These are phyloP conservation scores for Camelina sativa DNA, from an alignment of 345 rosid genomes.

Conservation along the genomic window DNA sequence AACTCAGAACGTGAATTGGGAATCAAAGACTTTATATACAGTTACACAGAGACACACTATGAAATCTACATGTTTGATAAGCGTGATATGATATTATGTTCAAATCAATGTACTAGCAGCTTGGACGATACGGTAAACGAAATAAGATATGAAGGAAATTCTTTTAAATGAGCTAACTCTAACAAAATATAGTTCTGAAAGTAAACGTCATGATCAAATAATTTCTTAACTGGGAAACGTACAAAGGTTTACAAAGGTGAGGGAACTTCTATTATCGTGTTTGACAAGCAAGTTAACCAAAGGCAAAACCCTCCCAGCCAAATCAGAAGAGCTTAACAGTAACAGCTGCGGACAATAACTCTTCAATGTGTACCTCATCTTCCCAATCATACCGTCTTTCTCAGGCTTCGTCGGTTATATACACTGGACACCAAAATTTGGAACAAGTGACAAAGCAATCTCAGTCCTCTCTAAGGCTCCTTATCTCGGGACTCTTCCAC, in stretches of 20 bases:
- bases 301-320: slow-evolving; percentile 26
- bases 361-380: slow-evolving; percentile 3
- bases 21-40: no score
- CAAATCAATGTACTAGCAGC: no score
- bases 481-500: slow-evolving; percentile 67
- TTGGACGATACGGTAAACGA: neutral
- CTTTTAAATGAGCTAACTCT: neutral
- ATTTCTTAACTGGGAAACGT: slow-evolving; percentile 11
- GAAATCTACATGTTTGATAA: no score
- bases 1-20: no score
- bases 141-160: neutral
- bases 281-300: slow-evolving; percentile 33
- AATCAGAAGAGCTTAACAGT: slow-evolving; percentile 17
- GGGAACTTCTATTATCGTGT: slow-evolving; percentile 18
- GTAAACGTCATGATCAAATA: neutral
- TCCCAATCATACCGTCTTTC: neutral
- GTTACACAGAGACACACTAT: no score
- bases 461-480: slow-evolving; percentile 46
- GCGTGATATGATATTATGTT: no score
- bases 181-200: neutral
- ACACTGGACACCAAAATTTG: slow-evolving; percentile 34
- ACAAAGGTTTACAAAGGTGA: slow-evolving; percentile 26
- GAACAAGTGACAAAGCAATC: slow-evolving; percentile 19
- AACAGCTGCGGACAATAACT: neutral
- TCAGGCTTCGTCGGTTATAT: slow-evolving; percentile 35